Evolutionary conservation across 805 yeast species (phyloP).

Genomic region (Wickerhamomyces silvicola): DNA sequence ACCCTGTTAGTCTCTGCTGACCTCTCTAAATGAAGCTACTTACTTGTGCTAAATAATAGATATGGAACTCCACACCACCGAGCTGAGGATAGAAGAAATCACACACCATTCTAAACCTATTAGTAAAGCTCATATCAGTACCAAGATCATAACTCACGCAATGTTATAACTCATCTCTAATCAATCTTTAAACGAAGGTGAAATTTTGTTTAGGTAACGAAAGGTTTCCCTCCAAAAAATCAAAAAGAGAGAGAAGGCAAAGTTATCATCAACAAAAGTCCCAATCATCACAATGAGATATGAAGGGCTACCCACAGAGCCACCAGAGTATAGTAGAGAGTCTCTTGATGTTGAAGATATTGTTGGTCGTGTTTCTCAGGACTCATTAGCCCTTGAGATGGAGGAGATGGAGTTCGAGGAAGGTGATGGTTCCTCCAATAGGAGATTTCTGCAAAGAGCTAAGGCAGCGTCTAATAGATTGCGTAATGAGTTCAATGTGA

Average conservation of each 20-base stretch:
- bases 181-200: neutral
- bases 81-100: constrained; percentile 98
- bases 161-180: constrained; percentile 22
- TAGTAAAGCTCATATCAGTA: no score
- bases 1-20: neutral
- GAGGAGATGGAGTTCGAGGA: constrained; percentile 37
- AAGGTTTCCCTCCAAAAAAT: no score
- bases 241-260: no score
- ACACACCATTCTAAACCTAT: constrained; percentile 79
- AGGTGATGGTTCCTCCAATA: constrained; percentile 1
- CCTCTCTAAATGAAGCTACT: neutral
- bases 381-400: constrained; percentile 5
- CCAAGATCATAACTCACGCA: constrained; percentile 17
- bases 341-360: neutral
- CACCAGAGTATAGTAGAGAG: constrained; percentile 23
- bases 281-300: constrained; percentile 9
- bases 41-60: constrained; percentile 76
- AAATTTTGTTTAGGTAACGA: no score
- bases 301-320: constrained; percentile 23
- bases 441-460: constrained; percentile 2
- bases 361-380: neutral
- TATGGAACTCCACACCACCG: constrained; percentile 96
- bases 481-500: constrained; percentile 18
- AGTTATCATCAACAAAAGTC: no score
- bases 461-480: neutral